These are phyloP conservation scores for Solanum commersonii DNA, from an alignment of 257 asterid species.

Conservation along the genomic window DNA sequence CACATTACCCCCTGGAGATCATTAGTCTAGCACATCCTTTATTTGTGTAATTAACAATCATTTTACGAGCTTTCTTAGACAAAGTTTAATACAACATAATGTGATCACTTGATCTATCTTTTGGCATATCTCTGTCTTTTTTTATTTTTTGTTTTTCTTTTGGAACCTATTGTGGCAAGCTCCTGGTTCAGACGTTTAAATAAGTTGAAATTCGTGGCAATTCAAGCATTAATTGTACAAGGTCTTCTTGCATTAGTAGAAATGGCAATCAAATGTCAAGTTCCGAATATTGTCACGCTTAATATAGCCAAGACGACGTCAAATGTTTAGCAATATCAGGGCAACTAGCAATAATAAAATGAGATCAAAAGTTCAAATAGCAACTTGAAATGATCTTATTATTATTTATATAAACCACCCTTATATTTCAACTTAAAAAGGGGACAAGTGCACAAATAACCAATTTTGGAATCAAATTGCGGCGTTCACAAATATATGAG, in stretches of 20 bases:
- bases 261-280: background rate
- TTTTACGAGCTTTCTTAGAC: background rate
- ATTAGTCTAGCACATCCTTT: background rate
- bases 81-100: background rate
- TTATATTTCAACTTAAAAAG: background rate
- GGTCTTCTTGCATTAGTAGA: background rate
- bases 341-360: background rate
- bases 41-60: background rate
- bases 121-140: background rate
- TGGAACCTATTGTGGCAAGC: background rate
- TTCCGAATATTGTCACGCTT: background rate
- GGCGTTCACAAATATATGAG: no score
- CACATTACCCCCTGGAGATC: background rate
- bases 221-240: background rate
- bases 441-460: background rate
- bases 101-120: background rate
- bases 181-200: background rate
- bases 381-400: no score
- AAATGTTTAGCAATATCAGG: background rate
- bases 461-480: background rate
- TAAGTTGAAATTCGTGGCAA: no score
- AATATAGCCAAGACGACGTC: background rate
- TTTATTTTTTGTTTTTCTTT: background rate
- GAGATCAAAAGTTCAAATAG: background rate
- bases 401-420: background rate